Evolutionary conservation across 139 green algal genomes (phyloP), one percentile per base, ranked within the genome.

Genomic region (Coelastrella sp.): DNA sequence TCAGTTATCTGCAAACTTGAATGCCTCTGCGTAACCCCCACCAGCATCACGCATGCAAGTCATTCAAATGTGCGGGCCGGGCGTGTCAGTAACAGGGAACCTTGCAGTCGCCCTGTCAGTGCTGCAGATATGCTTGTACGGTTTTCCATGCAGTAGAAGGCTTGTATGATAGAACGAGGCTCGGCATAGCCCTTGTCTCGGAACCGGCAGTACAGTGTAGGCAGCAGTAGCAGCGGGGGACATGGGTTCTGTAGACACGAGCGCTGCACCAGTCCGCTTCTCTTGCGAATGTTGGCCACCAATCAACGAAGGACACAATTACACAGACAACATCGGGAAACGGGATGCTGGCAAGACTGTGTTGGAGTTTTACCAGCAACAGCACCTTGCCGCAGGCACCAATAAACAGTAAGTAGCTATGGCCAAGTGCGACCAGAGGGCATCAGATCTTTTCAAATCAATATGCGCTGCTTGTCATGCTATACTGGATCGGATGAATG

Each of bases 241-340:
- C 10, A 71, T 71, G 61, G 32, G 32, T 47, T 47, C 32, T 47
- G 32, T 47, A 47, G 32, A 47, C 32, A 71, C 8, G 16, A 76
- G 17, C 14, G 17, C 17, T n/a, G 14, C 68, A 32, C 16, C 22
- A 6, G 7, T 17, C 16, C 68, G 68, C 17, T 32, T 76, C 68
- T 32, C 68, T 6, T 76, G 68, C 17, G 17, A 6, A 32, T 32
- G 7, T 8, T 76, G 68, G 68, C 68, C 79, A 73, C 16, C 23
- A 14, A 78, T 78, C 8, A 88, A 88, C 57, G 61, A 88, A 56
- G 82, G 82, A 4, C 23, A 23, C 22, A 54, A 19, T 7, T 88
- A 88, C 64, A 32, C 57, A 16, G 82, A 88, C 61, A 76, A 78
- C 14, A 64, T 88, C 5, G 56, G 61, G 5, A 77, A 32, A 47